Evolutionary conservation across 257 asterid species (phyloP).

Genomic region (Plantago ovata): DNA sequence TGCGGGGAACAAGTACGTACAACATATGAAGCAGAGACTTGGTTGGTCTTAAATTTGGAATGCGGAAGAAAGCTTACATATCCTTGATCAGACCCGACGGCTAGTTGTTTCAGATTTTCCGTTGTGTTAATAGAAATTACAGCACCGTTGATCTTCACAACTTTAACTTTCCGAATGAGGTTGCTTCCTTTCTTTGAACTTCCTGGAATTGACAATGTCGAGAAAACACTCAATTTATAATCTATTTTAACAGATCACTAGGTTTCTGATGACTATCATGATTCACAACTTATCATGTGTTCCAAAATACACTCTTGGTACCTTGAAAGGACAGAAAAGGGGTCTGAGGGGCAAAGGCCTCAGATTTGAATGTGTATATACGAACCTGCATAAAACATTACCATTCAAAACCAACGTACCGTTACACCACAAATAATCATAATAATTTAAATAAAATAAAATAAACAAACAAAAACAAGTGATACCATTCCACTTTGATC

Average conservation of each 20-base stretch:
- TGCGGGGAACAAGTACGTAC: slow-evolving; percentile 27
- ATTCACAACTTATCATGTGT: not conserved
- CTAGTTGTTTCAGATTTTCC: slow-evolving; percentile 58
- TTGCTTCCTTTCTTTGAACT: slow-evolving; percentile 76
- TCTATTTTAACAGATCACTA: too few species aligned
- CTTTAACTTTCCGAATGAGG: slow-evolving; percentile 57
- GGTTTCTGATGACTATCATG: too few species aligned
- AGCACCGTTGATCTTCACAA: slow-evolving; percentile 74
- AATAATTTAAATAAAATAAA: not conserved
- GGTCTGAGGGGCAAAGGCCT: slow-evolving; percentile 64
- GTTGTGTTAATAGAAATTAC: slow-evolving; percentile 48
- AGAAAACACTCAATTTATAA: too few species aligned
- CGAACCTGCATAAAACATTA: slow-evolving; percentile 57
- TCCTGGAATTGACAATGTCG: slow-evolving; percentile 33
- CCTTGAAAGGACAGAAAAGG: slow-evolving; percentile 71
- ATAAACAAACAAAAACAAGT: not conserved
- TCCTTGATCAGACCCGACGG: slow-evolving; percentile 94
- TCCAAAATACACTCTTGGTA: slow-evolving; percentile 21
- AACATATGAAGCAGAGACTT: not conserved
- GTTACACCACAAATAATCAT: not conserved
- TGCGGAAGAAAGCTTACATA: slow-evolving; percentile 42
- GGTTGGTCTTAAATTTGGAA: not conserved
- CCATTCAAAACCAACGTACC: slow-evolving; percentile 3
- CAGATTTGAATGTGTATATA: slow-evolving; percentile 63
- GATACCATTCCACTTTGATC: slow-evolving; percentile 88